Evolutionary conservation across 306 rosid species (phyloP).

Genomic region (Senna tora): DNA sequence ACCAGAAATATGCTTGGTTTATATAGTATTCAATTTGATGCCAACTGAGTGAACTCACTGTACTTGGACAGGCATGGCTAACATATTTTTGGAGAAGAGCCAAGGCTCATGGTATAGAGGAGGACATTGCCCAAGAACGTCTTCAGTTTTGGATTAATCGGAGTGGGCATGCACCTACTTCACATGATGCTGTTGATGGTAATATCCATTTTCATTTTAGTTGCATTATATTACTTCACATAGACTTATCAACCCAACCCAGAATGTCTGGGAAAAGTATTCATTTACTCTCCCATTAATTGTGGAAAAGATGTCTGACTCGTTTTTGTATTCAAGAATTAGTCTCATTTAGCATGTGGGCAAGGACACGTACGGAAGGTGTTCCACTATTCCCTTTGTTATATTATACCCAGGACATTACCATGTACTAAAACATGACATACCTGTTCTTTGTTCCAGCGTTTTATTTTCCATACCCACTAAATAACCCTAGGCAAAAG

Average conservation of each 20-base stretch:
- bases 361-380: conserved; percentile 11
- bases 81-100: conserved; percentile 99
- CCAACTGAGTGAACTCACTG: conserved; percentile 31
- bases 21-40: conserved; percentile 33
- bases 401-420: not conserved
- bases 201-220: conserved; percentile 19
- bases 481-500: not conserved
- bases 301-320: conserved; percentile 8
- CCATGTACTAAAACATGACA: not conserved
- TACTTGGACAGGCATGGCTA: conserved; percentile 84
- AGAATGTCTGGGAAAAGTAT: conserved; percentile 20
- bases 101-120: conserved; percentile 83
- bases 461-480: conserved; percentile 25
- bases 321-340: not conserved
- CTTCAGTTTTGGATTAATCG: conserved; percentile 93
- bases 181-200: conserved; percentile 97
- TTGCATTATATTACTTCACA: conserved; percentile 12
- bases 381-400: conserved; percentile 10
- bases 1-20: conserved; percentile 22
- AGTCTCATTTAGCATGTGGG: conserved; percentile 10
- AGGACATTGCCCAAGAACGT: conserved; percentile 78
- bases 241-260: conserved; percentile 18
- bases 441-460: conserved; percentile 21
- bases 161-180: conserved; percentile 79
- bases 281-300: not conserved